A percentile compares a stretch with the other conserved stretches of the same genome.
Conservation (phyloP, 169 alveolate species). For the Plasmodium reichenowi region DNA sequence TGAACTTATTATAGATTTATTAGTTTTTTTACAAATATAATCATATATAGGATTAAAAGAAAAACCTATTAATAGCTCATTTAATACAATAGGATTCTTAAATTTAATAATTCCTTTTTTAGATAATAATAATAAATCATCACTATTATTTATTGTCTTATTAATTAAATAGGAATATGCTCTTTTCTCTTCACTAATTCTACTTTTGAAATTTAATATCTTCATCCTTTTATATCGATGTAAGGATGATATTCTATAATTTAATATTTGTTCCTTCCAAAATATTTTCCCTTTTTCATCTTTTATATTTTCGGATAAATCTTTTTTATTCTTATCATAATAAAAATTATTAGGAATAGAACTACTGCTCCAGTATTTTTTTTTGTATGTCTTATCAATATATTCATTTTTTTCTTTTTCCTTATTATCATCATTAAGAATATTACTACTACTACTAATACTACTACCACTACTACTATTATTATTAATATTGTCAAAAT, state of each 20-base stretch:
- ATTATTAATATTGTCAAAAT: too few relatives aligned
- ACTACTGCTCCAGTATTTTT: neutral
- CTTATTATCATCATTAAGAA: neutral
- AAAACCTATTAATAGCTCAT: conserved; percentile 35
- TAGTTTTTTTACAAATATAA: conserved; percentile 10
- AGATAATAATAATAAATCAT: conserved; percentile 37
- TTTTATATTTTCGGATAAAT: neutral
- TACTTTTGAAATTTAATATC: neutral
- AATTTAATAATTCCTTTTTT: conserved; percentile 36
- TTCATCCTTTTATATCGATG: conserved; percentile 45
- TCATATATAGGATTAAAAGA: conserved; percentile 35
- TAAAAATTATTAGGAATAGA: neutral
- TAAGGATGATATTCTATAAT: conserved; percentile 3
- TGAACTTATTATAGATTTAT: neutral
- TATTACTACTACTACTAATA: neutral
- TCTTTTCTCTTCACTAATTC: neutral
- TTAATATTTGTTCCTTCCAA: conserved; percentile 18
- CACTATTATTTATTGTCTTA: neutral
- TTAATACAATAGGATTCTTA: conserved; percentile 33
- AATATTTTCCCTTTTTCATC: conserved; percentile 13
- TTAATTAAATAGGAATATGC: conserved; percentile 10
- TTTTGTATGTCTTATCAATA: neutral
- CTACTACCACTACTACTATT: neutral
- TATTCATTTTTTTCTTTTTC: neutral
- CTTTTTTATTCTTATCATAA: conserved; percentile 2